These are phyloP conservation scores for Amaranthus cruentus DNA, from an alignment of 148 eudicot genomes.

Conservation along the genomic window DNA sequence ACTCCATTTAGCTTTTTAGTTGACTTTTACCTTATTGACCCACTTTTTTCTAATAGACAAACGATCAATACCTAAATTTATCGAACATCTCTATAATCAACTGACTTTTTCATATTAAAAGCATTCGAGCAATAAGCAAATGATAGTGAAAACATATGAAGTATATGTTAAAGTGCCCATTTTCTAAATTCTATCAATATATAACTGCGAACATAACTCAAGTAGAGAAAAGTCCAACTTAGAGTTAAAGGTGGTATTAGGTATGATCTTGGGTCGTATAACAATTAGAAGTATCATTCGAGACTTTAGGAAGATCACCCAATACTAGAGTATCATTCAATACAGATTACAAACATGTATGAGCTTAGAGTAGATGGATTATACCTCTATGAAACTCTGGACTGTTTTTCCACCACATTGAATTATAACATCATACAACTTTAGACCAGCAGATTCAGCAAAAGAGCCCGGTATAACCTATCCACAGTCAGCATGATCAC, in stretches of 20 bases:
- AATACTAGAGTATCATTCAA: neutral
- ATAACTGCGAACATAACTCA: too few species aligned
- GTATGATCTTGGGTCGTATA: neutral
- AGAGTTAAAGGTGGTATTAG: neutral
- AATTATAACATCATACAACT: conserved; percentile 11
- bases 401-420: conserved; percentile 21
- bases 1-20: too few species aligned
- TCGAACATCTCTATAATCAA: too few species aligned
- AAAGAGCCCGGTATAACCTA: conserved; percentile 17
- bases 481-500: neutral
- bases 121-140: too few species aligned
- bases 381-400: conserved; percentile 19
- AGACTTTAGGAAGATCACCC: neutral
- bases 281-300: neutral
- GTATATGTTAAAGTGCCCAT: too few species aligned
- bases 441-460: conserved; percentile 19
- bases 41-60: too few species aligned
- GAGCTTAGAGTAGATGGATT: neutral
- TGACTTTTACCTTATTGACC: too few species aligned
- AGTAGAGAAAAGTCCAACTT: too few species aligned
- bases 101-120: too few species aligned
- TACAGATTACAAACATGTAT: neutral
- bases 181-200: too few species aligned
- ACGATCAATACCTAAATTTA: too few species aligned
- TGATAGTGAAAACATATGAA: too few species aligned